Conservation (phyloP, 2,329 filamentous ascomycete genomes). For the Epichloe aotearoae region DNA sequence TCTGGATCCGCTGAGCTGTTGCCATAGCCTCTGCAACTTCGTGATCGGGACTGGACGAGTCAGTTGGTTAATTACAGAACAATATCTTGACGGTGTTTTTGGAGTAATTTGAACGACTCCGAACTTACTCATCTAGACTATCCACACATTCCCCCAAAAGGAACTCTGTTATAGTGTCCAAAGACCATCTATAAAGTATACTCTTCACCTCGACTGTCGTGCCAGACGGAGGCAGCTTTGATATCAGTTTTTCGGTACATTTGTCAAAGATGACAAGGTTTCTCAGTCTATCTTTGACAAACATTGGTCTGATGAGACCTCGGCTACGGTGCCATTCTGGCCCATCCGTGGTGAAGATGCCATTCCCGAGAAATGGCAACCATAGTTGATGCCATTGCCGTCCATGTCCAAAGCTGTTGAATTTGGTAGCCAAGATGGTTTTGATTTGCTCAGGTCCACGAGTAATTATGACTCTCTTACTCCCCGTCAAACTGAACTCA, state of each 20-base stretch:
- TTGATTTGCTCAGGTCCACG: constrained; percentile 44
- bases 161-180: constrained; percentile 56
- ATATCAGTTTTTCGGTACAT: constrained; percentile 44
- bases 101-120: constrained; percentile 12
- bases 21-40: constrained; percentile 58
- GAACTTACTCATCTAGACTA: constrained; percentile 26
- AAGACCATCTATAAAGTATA: constrained; percentile 50
- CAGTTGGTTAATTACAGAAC: constrained; percentile 18
- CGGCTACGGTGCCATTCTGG: constrained; percentile 39
- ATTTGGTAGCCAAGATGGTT: constrained; percentile 40
- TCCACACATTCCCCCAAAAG: constrained; percentile 47
- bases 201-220: constrained; percentile 45
- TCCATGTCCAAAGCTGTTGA: constrained; percentile 39
- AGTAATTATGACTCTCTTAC: constrained; percentile 28
- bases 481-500: constrained; percentile 11
- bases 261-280: constrained; percentile 45
- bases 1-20: constrained; percentile 55
- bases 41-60: constrained; percentile 30
- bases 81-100: constrained; percentile 21
- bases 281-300: constrained; percentile 31
- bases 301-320: constrained; percentile 40
- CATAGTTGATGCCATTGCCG: constrained; percentile 27
- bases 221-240: constrained; percentile 41
- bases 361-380: constrained; percentile 36
- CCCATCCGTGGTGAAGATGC: constrained; percentile 42